Conservation (phyloP, 345 rosid genomes). For the Cardiospermum halicacabum region DNA sequence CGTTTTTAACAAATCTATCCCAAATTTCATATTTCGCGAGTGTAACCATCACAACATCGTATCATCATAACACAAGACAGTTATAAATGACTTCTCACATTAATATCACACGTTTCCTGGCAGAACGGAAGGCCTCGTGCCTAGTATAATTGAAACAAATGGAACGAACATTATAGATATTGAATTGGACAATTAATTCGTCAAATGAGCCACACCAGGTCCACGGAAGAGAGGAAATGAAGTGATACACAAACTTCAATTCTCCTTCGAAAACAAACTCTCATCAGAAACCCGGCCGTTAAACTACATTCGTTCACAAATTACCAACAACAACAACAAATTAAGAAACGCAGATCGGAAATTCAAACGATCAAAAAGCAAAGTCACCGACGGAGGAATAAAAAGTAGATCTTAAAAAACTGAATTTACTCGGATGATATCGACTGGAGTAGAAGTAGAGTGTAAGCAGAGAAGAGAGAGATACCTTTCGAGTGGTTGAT, state of each 20-base stretch:
- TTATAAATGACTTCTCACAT: background rate
- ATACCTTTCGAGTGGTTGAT: conserved; percentile 17
- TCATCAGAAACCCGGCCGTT: background rate
- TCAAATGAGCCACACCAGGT: background rate
- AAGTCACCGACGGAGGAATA: background rate
- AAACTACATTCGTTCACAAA: background rate
- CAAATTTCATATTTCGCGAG: background rate
- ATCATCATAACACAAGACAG: background rate
- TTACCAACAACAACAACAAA: background rate
- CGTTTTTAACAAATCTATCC: too few relatives aligned
- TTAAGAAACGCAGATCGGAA: background rate
- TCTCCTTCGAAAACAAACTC: background rate
- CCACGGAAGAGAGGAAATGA: background rate
- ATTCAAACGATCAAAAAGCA: background rate
- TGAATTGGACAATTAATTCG: background rate
- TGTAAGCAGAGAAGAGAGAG: background rate
- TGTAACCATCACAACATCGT: background rate
- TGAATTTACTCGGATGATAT: conserved; percentile 7
- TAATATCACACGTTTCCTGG: background rate
- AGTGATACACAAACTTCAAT: conserved; percentile 19
- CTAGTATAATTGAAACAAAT: background rate
- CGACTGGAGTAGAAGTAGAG: background rate
- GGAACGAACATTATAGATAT: background rate
- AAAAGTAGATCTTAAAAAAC: conserved; percentile 19
- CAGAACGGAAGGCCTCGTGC: too few relatives aligned